Evolutionary conservation across 2,329 filamentous ascomycete genomes (phyloP).

Genomic region (Chaetothyriales sp.): DNA sequence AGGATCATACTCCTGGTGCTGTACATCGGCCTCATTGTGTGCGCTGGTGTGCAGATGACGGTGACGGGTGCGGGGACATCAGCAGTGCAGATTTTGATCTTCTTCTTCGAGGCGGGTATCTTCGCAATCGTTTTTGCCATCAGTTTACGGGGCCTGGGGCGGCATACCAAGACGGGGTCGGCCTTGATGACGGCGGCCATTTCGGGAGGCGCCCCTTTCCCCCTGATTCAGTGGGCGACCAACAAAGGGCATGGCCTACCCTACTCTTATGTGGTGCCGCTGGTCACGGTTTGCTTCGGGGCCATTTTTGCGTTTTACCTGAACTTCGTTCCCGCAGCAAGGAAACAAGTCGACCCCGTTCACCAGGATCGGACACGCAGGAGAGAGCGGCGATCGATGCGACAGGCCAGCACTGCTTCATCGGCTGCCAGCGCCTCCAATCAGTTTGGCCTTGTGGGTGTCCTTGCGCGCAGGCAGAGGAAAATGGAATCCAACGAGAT

Average conservation of each 20-base stretch:
- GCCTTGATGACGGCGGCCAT: constrained; percentile 42
- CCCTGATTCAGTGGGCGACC: constrained; percentile 39
- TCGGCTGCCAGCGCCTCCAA: background rate
- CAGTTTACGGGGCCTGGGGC: constrained; percentile 43
- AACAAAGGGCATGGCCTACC: constrained; percentile 26
- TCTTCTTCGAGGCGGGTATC: constrained; percentile 47
- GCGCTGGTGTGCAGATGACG: constrained; percentile 39
- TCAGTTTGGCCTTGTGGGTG: constrained; percentile 8
- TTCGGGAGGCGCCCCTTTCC: constrained; percentile 40
- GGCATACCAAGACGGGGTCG: constrained; percentile 44
- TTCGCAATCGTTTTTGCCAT: constrained; percentile 48
- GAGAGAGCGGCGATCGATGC: constrained; percentile 1
- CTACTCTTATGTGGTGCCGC: constrained; percentile 40
- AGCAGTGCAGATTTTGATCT: constrained; percentile 38
- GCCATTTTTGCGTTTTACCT: constrained; percentile 42
- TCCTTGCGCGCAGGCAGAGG: constrained; percentile 8
- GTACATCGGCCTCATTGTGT: constrained; percentile 40
- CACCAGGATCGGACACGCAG: constrained; percentile 17
- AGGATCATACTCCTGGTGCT: constrained; percentile 43
- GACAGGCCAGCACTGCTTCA: background rate
- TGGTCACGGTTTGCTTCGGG: constrained; percentile 39
- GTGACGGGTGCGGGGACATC: constrained; percentile 32
- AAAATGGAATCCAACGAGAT: constrained; percentile 2
- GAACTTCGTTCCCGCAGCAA: constrained; percentile 34
- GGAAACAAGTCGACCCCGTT: constrained; percentile 39